Conservation (phyloP, 2,329 filamentous ascomycete genomes). For the Aureobasidium sp. region DNA sequence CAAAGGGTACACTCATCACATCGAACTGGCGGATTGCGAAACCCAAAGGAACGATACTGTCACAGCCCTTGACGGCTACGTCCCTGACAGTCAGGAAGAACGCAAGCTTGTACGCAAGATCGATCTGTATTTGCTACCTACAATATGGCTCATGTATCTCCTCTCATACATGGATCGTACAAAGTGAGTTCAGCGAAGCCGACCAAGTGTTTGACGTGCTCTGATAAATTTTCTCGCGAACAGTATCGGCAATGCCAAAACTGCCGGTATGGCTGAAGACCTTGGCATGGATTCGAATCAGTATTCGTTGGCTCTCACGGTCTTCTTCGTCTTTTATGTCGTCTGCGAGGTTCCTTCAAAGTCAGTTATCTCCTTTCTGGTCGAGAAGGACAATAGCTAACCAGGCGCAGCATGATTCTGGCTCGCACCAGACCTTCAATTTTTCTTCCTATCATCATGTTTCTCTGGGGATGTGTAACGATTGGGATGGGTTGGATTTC, state of each 20-base stretch:
- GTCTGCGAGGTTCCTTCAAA: slow-evolving; percentile 40
- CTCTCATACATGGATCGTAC: slow-evolving; percentile 17
- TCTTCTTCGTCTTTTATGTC: slow-evolving; percentile 47
- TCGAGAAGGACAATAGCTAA: too few relatives aligned
- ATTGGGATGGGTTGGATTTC: slow-evolving; percentile 44
- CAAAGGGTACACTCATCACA: too few relatives aligned
- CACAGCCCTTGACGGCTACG: too few relatives aligned
- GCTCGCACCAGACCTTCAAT: slow-evolving; percentile 40
- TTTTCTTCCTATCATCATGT: slow-evolving; percentile 46
- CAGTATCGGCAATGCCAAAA: slow-evolving; percentile 46
- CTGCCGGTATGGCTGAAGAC: slow-evolving; percentile 40
- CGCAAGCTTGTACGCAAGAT: slow-evolving; percentile 35
- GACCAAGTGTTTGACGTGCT: too few relatives aligned
- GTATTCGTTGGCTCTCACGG: slow-evolving; percentile 44
- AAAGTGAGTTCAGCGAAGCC: too few relatives aligned
- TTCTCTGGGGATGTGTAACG: slow-evolving; percentile 43
- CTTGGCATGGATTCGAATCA: slow-evolving; percentile 34
- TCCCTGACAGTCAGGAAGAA: slow-evolving; percentile 20
- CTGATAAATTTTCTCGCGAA: too few relatives aligned
- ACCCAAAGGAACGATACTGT: too few relatives aligned
- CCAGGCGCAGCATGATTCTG: slow-evolving; percentile 41
- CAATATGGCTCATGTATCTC: slow-evolving; percentile 42
- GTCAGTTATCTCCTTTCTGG: too few relatives aligned
- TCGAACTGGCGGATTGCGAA: too few relatives aligned
- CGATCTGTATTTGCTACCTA: slow-evolving; percentile 40